Base-by-base conservation (phyloP, 306 rosid genomes). In the Cyclanthera cordifolia region DNA sequence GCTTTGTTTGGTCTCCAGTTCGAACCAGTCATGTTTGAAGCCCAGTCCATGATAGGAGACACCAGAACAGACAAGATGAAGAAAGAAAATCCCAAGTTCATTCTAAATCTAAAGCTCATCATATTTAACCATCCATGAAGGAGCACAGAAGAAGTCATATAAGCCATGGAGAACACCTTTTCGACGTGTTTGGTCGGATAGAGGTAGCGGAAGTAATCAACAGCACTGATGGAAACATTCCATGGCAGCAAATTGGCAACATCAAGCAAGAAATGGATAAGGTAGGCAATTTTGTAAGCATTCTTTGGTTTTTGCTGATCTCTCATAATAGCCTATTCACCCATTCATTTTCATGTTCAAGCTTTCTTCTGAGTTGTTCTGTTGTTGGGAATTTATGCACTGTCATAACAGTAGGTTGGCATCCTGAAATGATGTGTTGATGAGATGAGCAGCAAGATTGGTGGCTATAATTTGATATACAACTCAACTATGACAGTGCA, bases 191-290 rank as follows among this genome's bases (percentile, higher is more conserved):
- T 79, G 50, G 78, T 65, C 2, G 99, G 95, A 52, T 90, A 94
- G 51, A 89, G 93, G 72, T 79, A 79, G 48, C 88, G 75, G 37
- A 94, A 94, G 77, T 94, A 94, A 74, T 94, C 99, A 19, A 86
- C 90, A 11, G 94, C 99, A 3, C 97, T 94, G 87, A 94, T 90
- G 13, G 87, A 79, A 46, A 95, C 99, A 81, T 94, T 94, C 99
- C 99, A 94, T 8, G 99, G 99, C 27, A 94, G 90, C 70, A 94
- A 77, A 85, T 86, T 86, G 19, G 97, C 97, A 10, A 87, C 91
- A 32, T 97, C 99, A 12, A 94, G 90, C 73, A 88, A 69, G 95
- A 94, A 94, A 72, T 90, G 90, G 74, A 90, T 86, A 34, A 85
- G 58, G 87, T 94, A 94, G 45, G 95, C 95, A 46, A 87, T 71